These are phyloP conservation scores for Pseudonitzschia pungens DNA, from an alignment of 108 stramenopile species.

Conservation along the genomic window DNA sequence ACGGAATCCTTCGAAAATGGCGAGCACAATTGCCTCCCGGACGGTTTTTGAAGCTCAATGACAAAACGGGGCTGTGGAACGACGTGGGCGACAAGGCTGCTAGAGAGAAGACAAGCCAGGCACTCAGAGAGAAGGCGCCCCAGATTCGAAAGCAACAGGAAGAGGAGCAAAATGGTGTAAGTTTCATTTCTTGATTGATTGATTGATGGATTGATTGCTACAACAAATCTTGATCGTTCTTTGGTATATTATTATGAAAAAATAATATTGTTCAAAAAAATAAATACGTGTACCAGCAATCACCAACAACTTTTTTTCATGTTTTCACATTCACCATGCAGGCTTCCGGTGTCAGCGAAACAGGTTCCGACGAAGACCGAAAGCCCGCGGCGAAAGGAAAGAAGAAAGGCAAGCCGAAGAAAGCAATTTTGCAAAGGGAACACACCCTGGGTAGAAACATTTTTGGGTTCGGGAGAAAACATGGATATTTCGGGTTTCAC, in stretches of 20 bases:
- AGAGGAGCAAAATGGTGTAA: slow-evolving; percentile 39
- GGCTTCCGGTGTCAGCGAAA: too few species aligned
- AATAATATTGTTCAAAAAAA: too few species aligned
- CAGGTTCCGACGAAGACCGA: too few species aligned
- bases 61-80: slow-evolving; percentile 69
- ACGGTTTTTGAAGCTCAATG: slow-evolving; percentile 79
- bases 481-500: slow-evolving; percentile 73
- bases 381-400: neutral
- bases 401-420: slow-evolving; percentile 24
- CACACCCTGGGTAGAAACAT: slow-evolving; percentile 69
- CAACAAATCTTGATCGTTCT: too few species aligned
- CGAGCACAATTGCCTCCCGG: slow-evolving; percentile 74
- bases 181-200: too few species aligned
- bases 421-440: slow-evolving; percentile 62
- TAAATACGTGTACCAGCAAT: too few species aligned
- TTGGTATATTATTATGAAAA: too few species aligned
- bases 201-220: too few species aligned
- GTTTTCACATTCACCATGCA: too few species aligned
- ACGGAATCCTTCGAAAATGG: slow-evolving; percentile 79
- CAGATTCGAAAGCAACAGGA: slow-evolving; percentile 62
- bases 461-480: slow-evolving; percentile 40
- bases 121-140: slow-evolving; percentile 82
- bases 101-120: slow-evolving; percentile 84
- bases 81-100: slow-evolving; percentile 89
- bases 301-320: too few species aligned